phyloP scores from a whole-genome alignment of 1,284 basidiomycete genomes.

The Xerocomus nothofagi region DNA sequence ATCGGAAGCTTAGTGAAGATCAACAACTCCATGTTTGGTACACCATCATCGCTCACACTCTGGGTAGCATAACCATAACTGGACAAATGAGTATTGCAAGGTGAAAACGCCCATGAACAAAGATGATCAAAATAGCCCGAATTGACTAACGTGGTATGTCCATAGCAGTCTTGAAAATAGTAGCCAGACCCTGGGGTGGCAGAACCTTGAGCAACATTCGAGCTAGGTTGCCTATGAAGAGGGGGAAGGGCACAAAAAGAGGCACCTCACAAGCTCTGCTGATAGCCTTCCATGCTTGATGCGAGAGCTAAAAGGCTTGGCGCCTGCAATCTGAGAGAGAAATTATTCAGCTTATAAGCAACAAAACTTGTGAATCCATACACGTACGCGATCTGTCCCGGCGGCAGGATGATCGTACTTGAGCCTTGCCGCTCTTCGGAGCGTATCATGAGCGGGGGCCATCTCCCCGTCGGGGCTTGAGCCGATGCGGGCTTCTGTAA shows the following conservation, averaged over 20 bases:
- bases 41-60: neutral
- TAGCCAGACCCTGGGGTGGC: neutral
- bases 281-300: constrained; percentile 6
- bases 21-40: constrained; percentile 16
- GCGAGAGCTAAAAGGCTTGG: neutral
- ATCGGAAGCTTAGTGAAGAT: constrained; percentile 13
- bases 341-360: neutral
- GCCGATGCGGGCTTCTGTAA: constrained; percentile 10
- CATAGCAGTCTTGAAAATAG: constrained; percentile 10
- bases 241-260: neutral
- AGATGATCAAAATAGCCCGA: neutral
- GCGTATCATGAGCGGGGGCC: neutral
- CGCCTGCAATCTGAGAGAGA: constrained; percentile 13
- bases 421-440: constrained; percentile 10
- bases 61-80: constrained; percentile 8
- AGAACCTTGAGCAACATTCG: constrained; percentile 5
- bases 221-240: constrained; percentile 11
- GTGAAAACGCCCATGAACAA: constrained; percentile 10
- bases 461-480: neutral
- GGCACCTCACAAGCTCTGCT: constrained; percentile 18
- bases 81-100: constrained; percentile 7
- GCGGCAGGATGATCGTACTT: neutral
- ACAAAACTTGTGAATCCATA: neutral
- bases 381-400: constrained; percentile 17
- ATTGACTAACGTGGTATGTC: constrained; percentile 17